These are phyloP conservation scores for Jamesozyma jinghongensis DNA, from an alignment of 805 yeast genomes.

Conservation along the genomic window DNA sequence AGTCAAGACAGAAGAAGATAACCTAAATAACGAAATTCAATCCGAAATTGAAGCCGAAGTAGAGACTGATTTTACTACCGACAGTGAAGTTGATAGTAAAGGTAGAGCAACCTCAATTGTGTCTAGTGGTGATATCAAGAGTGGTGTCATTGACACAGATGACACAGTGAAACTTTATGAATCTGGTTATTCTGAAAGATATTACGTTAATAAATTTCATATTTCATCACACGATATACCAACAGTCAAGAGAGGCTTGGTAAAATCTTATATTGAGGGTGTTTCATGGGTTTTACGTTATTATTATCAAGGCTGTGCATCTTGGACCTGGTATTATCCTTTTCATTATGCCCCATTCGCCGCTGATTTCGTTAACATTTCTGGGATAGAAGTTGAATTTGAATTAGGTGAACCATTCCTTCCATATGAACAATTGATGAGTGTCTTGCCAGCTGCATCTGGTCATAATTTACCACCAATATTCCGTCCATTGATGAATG, in stretches of 20 bases:
- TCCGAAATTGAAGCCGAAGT: constrained; percentile 19
- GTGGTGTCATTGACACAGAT: constrained; percentile 37
- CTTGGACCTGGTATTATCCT: constrained; percentile 98
- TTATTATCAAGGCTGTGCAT: constrained; percentile 95
- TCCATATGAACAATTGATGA: constrained; percentile 91
- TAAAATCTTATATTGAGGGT: constrained; percentile 77
- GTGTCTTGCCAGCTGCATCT: constrained; percentile 90
- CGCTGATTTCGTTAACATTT: constrained; percentile 57
- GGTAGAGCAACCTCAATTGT: constrained; percentile 14
- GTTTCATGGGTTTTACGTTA: constrained; percentile 92
- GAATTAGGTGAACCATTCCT: constrained; percentile 67
- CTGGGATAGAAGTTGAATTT: constrained; percentile 48
- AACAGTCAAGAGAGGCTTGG: constrained; percentile 49
- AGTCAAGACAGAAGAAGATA: constrained; percentile 14
- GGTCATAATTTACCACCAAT: constrained; percentile 77
- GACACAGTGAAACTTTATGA: constrained; percentile 64
- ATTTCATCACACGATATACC: constrained; percentile 45
- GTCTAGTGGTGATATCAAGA: constrained; percentile 20
- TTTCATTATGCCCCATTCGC: constrained; percentile 98
- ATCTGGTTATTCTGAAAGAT: constrained; percentile 77
- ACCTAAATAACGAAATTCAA: constrained; percentile 18
- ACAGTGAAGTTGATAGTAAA: constrained; percentile 10
- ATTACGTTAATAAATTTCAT: constrained; percentile 68
- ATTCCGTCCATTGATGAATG: constrained; percentile 74
- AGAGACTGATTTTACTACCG: constrained; percentile 12